Base-by-base conservation (phyloP, 768 basidiomycete genomes). In the Hericium alpestre region DNA sequence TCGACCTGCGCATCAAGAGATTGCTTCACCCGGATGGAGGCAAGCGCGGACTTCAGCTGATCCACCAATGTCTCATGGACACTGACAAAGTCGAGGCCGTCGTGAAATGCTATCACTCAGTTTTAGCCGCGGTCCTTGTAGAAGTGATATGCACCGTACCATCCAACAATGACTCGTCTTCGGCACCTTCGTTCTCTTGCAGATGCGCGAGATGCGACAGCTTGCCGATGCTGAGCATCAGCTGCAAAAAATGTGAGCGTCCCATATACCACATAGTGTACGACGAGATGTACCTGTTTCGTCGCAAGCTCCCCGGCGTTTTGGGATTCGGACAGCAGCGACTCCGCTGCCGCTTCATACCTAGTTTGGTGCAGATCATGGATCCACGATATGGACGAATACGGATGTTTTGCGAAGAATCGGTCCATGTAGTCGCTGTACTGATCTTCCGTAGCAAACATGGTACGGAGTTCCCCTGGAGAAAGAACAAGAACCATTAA, bases 211-310 rank as follows among this genome's bases (percentile, higher is more conserved):
- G 74, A 64, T 90, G 82, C 0, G 86, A 74, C 11, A 98, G 79
- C 69, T 97, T 97, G 20, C 90, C 90, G 25, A 97, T 81, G 65
- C 92, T 93, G 56, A 94, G 79, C 80, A 91, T 85, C 49, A 97
- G 74, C 94, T 98, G 64, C 52, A 38, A 50, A 47, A 48, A 4
- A 43, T 16, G 25, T 55, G 51, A 59, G 54, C 13, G 18, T 27
- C 20, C 43, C 8, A 15, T n/a, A 15, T 5, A 16, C 37, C 12
- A 37, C 51, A 54, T 38, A 43, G 23, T 16, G 47, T 12, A 15
- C 46, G 39, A 18, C 22, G 16, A 12, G 18, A 38, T 48, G 67
- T 80, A 94, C 94, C 74, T 95, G 88, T 74, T 87, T 90, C 18
- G 82, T 77, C 27, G 78, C 79, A 13, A 95, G 73, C 56, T 80